Evolutionary conservation across 495 filamentous ascomycete species (phyloP), one percentile per base, ranked within the genome.

Genomic region (Podospora bellae-mahoneyi): DNA sequence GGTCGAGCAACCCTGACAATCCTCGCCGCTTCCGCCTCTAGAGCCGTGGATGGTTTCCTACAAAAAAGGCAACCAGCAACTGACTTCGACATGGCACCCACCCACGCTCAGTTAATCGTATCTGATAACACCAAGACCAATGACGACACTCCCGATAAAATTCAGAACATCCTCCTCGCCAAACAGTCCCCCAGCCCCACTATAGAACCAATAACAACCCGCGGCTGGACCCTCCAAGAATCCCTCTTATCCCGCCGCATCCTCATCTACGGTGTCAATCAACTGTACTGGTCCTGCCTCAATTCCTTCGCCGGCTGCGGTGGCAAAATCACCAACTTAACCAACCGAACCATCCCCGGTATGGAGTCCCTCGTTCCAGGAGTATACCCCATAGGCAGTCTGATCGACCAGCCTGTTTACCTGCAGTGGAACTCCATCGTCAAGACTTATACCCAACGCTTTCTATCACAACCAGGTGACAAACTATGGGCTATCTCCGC

Each of bases 231-330:
- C 39, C 39, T 48, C 9, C 39, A 48, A 48, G 39, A 48, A 48
- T 48, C 39, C 5, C 39, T 48, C 9, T 2, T 48, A 48, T 48
- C 39, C 39, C 39, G 39, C 9, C 39, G 39, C 39, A 48, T 48
- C 9, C 39, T 48, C 2, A 59, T 66, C 28, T 69, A 57, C 18
- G 59, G 34, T 1, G 39, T 13, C 13, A 16, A 60, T 27, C 28
- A 66, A 27, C 26, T 66, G 0, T 16, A 44, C 28, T 68, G 66
- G 66, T 68, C 66, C 5, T 68, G 66, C 15, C 28, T 69, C 39
- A 66, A 66, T 32, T 66, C 65, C 16, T 60, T 66, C 27, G 65
- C 28, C 3, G 57, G 65, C 56, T 61, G 56, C 28, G 65, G 65
- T 23, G 65, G 65, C 7, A 26, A 20, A 32, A 66, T 54, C 9